Percentiles rank a stretch among this genome's conserved stretches.
phyloP scores from a whole-genome alignment of 2,329 filamentous ascomycete species.

The Passalora sequoiae region DNA sequence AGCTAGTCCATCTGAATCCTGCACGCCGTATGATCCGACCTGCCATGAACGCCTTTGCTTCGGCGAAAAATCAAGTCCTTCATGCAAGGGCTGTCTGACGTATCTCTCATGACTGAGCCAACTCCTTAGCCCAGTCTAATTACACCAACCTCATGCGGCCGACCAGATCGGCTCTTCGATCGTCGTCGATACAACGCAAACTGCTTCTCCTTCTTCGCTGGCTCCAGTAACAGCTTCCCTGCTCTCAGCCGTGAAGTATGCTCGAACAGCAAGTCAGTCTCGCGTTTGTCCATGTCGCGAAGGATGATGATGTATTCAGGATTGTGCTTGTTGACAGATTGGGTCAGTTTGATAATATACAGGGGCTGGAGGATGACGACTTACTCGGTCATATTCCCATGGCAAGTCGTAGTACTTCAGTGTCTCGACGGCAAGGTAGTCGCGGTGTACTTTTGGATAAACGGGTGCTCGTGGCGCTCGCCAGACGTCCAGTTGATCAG shows the following conservation, averaged over 20 bases:
- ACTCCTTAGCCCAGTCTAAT: slow-evolving; percentile 16
- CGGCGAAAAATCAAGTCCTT: no score
- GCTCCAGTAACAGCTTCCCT: slow-evolving; percentile 41
- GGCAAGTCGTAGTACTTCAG: slow-evolving; percentile 46
- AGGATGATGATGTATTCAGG: slow-evolving; percentile 47
- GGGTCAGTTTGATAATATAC: slow-evolving; percentile 13
- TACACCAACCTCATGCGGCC: slow-evolving; percentile 19
- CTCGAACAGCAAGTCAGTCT: slow-evolving; percentile 48
- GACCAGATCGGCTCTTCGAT: slow-evolving; percentile 27
- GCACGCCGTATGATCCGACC: no score
- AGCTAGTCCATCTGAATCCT: no score
- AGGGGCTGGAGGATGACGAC: slow-evolving; percentile 21
- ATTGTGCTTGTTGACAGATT: slow-evolving; percentile 33
- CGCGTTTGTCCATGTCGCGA: slow-evolving; percentile 45
- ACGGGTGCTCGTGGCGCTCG: slow-evolving; percentile 32
- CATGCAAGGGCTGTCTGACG: no score
- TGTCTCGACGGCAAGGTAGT: slow-evolving; percentile 44
- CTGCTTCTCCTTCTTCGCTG: slow-evolving; percentile 37
- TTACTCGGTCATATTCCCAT: slow-evolving; percentile 45
- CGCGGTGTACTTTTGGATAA: slow-evolving; percentile 45
- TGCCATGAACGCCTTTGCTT: no score
- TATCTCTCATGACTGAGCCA: no score
- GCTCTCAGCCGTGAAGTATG: slow-evolving; percentile 44
- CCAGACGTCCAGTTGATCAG: slow-evolving; percentile 11
- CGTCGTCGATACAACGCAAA: slow-evolving; percentile 43